Percentiles rank a stretch among this genome's conserved stretches.
Evolutionary conservation across 768 basidiomycete genomes (phyloP).

Genomic region (Pisolithus albus): DNA sequence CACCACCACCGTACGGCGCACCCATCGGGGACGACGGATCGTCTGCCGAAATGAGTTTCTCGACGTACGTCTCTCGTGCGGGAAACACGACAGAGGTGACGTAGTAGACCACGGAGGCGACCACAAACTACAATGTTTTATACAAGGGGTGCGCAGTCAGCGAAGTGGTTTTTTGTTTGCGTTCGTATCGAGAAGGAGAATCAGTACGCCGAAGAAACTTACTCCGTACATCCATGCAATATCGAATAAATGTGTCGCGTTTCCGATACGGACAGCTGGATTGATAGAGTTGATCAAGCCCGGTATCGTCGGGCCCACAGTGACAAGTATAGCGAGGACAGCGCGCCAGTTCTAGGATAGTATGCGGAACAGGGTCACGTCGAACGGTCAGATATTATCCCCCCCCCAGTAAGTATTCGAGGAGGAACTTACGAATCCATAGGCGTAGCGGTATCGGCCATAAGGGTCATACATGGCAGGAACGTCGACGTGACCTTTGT

Average conservation of each 20-base stretch:
- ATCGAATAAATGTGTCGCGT: conserved; percentile 51
- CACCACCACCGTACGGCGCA: not conserved
- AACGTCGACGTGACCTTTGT: conserved; percentile 66
- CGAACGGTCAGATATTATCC: not conserved
- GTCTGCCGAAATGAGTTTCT: conserved; percentile 19
- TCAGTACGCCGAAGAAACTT: conserved; percentile 13
- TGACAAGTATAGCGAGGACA: conserved; percentile 56
- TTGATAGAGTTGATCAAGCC: conserved; percentile 76
- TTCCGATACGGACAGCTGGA: conserved; percentile 52
- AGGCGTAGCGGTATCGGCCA: conserved; percentile 72
- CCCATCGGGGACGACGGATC: conserved; percentile 2
- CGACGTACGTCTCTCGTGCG: conserved; percentile 21
- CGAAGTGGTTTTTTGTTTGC: too few relatives aligned
- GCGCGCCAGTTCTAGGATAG: conserved; percentile 72
- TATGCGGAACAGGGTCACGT: not conserved
- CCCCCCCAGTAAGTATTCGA: not conserved
- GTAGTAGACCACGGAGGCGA: conserved; percentile 21
- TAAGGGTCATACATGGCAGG: conserved; percentile 78
- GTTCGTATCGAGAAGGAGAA: too few relatives aligned
- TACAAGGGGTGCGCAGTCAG: not conserved
- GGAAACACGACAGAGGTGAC: conserved; percentile 19
- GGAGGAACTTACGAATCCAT: conserved; percentile 53
- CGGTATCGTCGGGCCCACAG: conserved; percentile 68
- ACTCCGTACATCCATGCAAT: conserved; percentile 76
- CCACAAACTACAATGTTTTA: conserved; percentile 13